Percentiles rank a stretch among this genome's conserved stretches.
phyloP scores from a whole-genome alignment of 2,329 filamentous ascomycete species.

The Penicillium sp. region DNA sequence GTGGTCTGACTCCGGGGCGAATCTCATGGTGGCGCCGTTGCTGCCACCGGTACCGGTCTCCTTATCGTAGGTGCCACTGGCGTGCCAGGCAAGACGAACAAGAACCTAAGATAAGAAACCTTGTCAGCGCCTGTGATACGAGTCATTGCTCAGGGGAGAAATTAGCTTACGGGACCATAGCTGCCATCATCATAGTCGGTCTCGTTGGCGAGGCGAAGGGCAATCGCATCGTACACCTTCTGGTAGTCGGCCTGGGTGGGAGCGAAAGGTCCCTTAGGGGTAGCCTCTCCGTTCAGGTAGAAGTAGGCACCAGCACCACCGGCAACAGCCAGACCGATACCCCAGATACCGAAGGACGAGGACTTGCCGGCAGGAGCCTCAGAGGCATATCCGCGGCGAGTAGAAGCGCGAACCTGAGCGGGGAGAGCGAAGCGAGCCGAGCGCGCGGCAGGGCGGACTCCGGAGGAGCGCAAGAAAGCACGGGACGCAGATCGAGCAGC shows the following conservation, averaged over 20 bases:
- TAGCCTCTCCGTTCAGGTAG: constrained; percentile 55
- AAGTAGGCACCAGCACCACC: constrained; percentile 68
- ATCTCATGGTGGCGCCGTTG: constrained; percentile 97
- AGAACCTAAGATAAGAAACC: constrained; percentile 54
- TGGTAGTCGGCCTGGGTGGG: constrained; percentile 89
- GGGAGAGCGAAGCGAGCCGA: constrained; percentile 59
- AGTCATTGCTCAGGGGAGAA: too few species aligned
- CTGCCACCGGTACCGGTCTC: constrained; percentile 85
- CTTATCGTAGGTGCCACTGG: constrained; percentile 88
- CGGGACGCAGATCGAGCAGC: constrained; percentile 45
- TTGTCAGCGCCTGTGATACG: neutral
- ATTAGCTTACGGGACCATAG: constrained; percentile 71
- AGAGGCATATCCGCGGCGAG: constrained; percentile 78
- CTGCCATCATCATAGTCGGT: constrained; percentile 96
- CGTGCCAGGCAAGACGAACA: constrained; percentile 90
- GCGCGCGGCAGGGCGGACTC: constrained; percentile 47
- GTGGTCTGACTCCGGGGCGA: constrained; percentile 83
- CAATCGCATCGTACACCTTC: constrained; percentile 89
- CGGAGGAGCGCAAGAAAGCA: constrained; percentile 44
- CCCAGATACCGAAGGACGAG: constrained; percentile 57
- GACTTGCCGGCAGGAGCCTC: constrained; percentile 57
- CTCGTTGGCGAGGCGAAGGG: constrained; percentile 76
- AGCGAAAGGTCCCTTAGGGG: constrained; percentile 60
- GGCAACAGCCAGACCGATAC: constrained; percentile 59
- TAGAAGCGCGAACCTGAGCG: constrained; percentile 71